Evolutionary conservation across 177 flowering plant species (phyloP), one percentile per base, ranked within the genome.

Genomic region (Telopea speciosissima): DNA sequence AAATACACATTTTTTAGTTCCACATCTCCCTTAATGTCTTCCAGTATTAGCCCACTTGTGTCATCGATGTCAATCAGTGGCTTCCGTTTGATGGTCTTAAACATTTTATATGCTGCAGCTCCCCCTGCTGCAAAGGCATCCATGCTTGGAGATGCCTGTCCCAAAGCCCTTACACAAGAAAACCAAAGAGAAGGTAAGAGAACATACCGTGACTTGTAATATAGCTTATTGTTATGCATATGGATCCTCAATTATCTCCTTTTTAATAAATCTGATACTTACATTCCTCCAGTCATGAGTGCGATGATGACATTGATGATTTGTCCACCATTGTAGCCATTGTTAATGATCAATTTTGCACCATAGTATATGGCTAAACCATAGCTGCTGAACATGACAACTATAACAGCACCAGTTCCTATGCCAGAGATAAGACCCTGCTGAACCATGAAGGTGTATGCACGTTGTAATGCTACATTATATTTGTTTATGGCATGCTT

Each of bases 41-140:
- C 89, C 69, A 86, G 49, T 9, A 76, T 77, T 16, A 75, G 67
- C 36, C 95, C 95, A 45, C 67, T 75, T 1, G 61, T 71, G 69
- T 85, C 86, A 49, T 74, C 81, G 21, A 89, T 58, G 74, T 90
- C 92, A 12, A 90, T 90, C 58, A 16, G 45, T 12, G 96, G 91
- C 33, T 76, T 81, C 22, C 96, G 24, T 33, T 81, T 72, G 73
- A 90, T 88, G 5, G 89, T 84, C 79, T 87, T 85, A 68, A 88
- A 87, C 96, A 88, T 90, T 67, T 90, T 90, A 72, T 79, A 85
- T 25, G 96, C 91, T 61, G 95, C 92, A 44, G 90, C 92, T 73
- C 83, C 82, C 33, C 92, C 95, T 63, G 86, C 82, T 21, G 88
- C 84, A 78, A 90, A 87, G 54, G 96, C 91, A 75, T 74, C 84